Conservation (phyloP, 768 basidiomycete genomes). For the Mycena maculata region DNA sequence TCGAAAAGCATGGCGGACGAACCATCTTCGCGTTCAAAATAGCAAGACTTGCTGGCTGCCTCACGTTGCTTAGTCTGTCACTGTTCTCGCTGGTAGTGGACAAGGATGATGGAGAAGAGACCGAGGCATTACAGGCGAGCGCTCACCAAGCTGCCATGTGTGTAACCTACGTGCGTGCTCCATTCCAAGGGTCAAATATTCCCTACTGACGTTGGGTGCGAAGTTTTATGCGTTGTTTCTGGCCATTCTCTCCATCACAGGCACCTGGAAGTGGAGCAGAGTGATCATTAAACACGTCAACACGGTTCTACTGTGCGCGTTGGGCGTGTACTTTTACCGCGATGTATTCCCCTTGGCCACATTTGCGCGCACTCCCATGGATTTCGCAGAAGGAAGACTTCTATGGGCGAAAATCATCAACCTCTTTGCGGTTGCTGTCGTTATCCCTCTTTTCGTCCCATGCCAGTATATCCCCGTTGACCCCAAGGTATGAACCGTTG, state of each 20-base stretch:
- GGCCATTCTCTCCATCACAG: constrained; percentile 14
- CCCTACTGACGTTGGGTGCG: too few relatives aligned
- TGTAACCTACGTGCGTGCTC: constrained; percentile 25
- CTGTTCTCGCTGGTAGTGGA: constrained; percentile 16
- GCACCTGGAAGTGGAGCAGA: constrained; percentile 13
- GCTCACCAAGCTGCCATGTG: constrained; percentile 1
- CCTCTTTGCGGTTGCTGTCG: constrained; percentile 54
- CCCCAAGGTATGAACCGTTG: constrained; percentile 49
- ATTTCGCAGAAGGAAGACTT: constrained; percentile 55
- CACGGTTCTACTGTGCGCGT: constrained; percentile 45
- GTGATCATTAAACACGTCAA: constrained; percentile 40
- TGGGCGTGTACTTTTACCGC: constrained; percentile 62
- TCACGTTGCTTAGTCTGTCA: constrained; percentile 39
- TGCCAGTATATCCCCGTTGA: constrained; percentile 65
- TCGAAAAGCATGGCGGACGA: constrained; percentile 36
- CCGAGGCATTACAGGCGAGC: not conserved
- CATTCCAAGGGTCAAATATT: not conserved
- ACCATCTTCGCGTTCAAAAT: constrained; percentile 38
- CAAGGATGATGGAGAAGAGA: not conserved
- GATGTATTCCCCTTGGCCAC: constrained; percentile 71
- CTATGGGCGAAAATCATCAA: constrained; percentile 64
- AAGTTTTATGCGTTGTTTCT: constrained; percentile 20
- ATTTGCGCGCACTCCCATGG: constrained; percentile 56
- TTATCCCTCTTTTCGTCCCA: constrained; percentile 66
- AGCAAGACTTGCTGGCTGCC: constrained; percentile 37